These are phyloP conservation scores for Dactylellina parvicollis DNA, from an alignment of 2,329 filamentous ascomycete genomes.

Conservation along the genomic window DNA sequence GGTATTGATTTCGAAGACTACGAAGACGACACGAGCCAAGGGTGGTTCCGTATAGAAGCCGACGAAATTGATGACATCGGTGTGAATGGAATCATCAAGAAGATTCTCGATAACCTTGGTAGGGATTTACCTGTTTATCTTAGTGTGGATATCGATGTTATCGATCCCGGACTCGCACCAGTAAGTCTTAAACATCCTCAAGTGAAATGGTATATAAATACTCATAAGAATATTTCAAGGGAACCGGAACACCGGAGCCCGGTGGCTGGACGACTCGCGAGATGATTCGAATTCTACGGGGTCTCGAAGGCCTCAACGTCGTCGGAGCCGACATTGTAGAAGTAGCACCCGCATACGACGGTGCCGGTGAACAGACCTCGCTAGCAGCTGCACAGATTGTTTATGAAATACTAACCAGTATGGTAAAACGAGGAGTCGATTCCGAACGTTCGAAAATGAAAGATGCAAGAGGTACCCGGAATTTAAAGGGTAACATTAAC, in stretches of 20 bases:
- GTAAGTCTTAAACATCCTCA: conserved; percentile 64
- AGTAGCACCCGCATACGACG: conserved; percentile 86
- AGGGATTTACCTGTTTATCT: conserved; percentile 81
- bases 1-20: conserved; percentile 74
- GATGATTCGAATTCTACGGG: conserved; percentile 82
- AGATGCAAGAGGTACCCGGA: conserved; percentile 51
- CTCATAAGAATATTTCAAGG: conserved; percentile 62
- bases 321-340: conserved; percentile 92
- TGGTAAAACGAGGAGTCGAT: conserved; percentile 70
- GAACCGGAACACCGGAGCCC: conserved; percentile 87
- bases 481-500: conserved; percentile 14
- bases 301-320: conserved; percentile 82
- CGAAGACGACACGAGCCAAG: conserved; percentile 77
- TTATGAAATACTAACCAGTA: conserved; percentile 83
- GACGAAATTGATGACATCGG: conserved; percentile 90
- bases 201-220: not conserved
- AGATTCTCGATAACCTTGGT: conserved; percentile 77
- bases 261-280: conserved; percentile 92
- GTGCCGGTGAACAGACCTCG: conserved; percentile 79
- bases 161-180: conserved; percentile 68
- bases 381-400: conserved; percentile 84
- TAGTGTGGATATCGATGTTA: conserved; percentile 81
- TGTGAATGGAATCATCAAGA: conserved; percentile 73
- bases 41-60: conserved; percentile 80
- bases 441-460: conserved; percentile 57